These are phyloP conservation scores for Saccharomycopsis fibuligera DNA, from an alignment of 805 yeast species.

Conservation along the genomic window DNA sequence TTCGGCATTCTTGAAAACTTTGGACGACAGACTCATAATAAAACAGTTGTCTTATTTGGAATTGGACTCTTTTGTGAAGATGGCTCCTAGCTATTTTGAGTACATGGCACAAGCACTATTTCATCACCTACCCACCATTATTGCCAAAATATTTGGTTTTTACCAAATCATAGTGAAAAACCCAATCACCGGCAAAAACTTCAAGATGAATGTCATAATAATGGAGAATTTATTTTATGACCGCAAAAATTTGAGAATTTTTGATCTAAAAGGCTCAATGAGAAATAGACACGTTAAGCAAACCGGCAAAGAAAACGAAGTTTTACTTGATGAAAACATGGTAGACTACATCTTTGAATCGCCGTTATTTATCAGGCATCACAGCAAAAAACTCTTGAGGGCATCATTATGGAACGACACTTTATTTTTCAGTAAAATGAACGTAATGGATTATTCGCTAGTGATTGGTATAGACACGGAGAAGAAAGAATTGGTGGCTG, in stretches of 20 bases:
- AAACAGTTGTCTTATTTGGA: conserved; percentile 86
- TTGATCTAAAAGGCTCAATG: conserved; percentile 97
- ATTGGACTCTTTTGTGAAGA: conserved; percentile 85
- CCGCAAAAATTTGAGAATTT: conserved; percentile 73
- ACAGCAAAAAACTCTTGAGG: conserved; percentile 74
- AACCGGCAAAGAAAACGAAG: conserved; percentile 93
- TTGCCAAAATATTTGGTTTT: conserved; percentile 92
- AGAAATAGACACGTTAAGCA: conserved; percentile 93
- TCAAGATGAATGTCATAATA: conserved; percentile 83
- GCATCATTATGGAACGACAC: conserved; percentile 96
- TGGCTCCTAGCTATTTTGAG: conserved; percentile 94
- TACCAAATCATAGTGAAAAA: conserved; percentile 88
- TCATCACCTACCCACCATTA: conserved; percentile 89
- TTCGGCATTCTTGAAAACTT: conserved; percentile 83
- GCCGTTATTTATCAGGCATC: conserved; percentile 89
- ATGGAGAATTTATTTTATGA: conserved; percentile 94
- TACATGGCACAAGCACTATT: conserved; percentile 93
- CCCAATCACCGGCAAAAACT: conserved; percentile 63
- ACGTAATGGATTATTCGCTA: conserved; percentile 96
- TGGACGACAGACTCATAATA: conserved; percentile 82
- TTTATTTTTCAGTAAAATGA: conserved; percentile 88
- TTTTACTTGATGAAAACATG: conserved; percentile 92
- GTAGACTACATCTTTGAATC: conserved; percentile 94
- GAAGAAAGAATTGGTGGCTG: conserved; percentile 67
- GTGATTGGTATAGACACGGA: conserved; percentile 82